Percentiles rank a stretch among this genome's conserved stretches.
Conservation (phyloP, 495 filamentous ascomycete genomes). For the Penicillium canariense region DNA sequence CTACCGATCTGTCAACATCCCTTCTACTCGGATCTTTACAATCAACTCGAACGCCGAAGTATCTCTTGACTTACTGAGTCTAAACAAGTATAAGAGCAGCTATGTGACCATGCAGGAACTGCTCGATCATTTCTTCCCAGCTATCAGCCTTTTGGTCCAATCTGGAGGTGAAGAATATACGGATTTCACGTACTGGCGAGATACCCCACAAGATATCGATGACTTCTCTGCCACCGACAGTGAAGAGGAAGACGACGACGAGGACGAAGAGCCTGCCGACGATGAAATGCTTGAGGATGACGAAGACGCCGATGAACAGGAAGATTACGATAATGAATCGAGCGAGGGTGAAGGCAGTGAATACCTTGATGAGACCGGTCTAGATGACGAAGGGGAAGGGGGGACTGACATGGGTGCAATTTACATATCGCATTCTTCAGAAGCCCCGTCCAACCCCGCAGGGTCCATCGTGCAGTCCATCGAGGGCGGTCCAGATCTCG, state of each 20-base stretch:
- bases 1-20: slow-evolving; percentile 94
- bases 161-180: slow-evolving; percentile 82
- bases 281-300: slow-evolving; percentile 42
- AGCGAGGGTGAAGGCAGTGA: slow-evolving; percentile 43
- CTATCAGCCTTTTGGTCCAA: slow-evolving; percentile 70
- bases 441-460: slow-evolving; percentile 47
- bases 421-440: slow-evolving; percentile 57
- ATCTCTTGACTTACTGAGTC: slow-evolving; percentile 80
- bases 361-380: slow-evolving; percentile 34
- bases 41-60: slow-evolving; percentile 99
- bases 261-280: slow-evolving; percentile 43
- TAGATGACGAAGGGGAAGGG: slow-evolving; percentile 38
- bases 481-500: slow-evolving; percentile 19
- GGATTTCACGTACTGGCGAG: slow-evolving; percentile 86
- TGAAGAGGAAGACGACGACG: slow-evolving; percentile 53
- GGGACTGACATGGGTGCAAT: slow-evolving; percentile 52
- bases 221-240: slow-evolving; percentile 77
- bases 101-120: slow-evolving; percentile 96
- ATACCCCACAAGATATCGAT: slow-evolving; percentile 67
- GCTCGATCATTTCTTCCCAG: slow-evolving; percentile 95
- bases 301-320: slow-evolving; percentile 42
- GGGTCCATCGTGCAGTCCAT: slow-evolving; percentile 40
- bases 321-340: slow-evolving; percentile 36
- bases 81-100: slow-evolving; percentile 94
- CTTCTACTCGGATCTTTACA: slow-evolving; percentile 90